Percentiles rank a stretch among this genome's conserved stretches.
These are phyloP conservation scores for Suillus weaverae DNA, from an alignment of 768 basidiomycete genomes.

Conservation along the genomic window DNA sequence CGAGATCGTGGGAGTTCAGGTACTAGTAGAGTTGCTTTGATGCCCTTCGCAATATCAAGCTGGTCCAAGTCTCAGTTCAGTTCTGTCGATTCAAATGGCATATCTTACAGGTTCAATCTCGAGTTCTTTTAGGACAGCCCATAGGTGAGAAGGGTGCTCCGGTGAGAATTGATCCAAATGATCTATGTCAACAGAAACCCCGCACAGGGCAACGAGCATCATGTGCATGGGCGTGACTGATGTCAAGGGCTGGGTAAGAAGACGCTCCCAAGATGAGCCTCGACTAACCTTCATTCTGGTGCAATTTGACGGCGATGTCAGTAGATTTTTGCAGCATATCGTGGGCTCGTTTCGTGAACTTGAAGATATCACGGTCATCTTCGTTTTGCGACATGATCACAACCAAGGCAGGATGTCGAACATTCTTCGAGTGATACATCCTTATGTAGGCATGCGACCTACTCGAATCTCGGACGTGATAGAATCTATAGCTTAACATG, in stretches of 20 bases:
- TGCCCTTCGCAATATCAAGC: constrained; percentile 4
- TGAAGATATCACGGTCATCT: neutral
- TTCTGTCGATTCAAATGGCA: neutral
- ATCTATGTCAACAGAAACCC: constrained; percentile 6
- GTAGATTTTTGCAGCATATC: constrained; percentile 6
- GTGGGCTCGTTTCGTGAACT: neutral
- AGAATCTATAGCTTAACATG: neutral
- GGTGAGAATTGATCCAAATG: constrained; percentile 6
- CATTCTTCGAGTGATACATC: neutral
- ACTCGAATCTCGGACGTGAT: neutral
- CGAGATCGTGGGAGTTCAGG: neutral
- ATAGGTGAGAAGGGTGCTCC: constrained; percentile 7
- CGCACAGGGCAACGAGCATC: constrained; percentile 10
- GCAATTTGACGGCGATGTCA: constrained; percentile 8
- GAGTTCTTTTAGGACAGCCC: neutral
- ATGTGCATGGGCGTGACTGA: constrained; percentile 8
- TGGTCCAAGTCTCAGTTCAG: neutral
- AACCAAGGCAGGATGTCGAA: neutral
- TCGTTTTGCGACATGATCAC: constrained; percentile 2
- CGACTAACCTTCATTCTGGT: constrained; percentile 2
- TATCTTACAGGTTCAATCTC: constrained; percentile 8
- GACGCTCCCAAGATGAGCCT: neutral
- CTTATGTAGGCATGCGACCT: neutral
- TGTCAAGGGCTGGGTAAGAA: neutral
- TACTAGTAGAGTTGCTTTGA: neutral